Conservation (phyloP, 2,329 filamentous ascomycete genomes). For the Ophiostoma perfectum region DNA sequence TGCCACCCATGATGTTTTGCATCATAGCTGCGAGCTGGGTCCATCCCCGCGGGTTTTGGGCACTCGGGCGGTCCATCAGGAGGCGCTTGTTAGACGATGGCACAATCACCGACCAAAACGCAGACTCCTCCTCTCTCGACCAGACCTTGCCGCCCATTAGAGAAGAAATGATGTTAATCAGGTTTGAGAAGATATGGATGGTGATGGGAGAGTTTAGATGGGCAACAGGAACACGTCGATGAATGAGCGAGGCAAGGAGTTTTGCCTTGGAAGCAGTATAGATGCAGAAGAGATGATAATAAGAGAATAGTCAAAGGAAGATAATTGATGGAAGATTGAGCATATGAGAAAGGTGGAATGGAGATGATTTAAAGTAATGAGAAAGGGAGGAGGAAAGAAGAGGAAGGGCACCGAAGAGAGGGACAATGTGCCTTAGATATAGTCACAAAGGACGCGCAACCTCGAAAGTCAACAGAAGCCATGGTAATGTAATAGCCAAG, state of each 20-base stretch:
- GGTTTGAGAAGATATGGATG: neutral
- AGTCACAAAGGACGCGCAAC: too few species aligned
- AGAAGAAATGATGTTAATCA: too few species aligned
- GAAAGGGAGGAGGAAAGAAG: neutral
- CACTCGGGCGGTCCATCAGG: conserved; percentile 15
- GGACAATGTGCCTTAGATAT: neutral
- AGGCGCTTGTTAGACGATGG: conserved; percentile 31
- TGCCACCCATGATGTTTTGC: conserved; percentile 26
- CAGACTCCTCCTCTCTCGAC: conserved; percentile 43
- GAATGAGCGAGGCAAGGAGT: too few species aligned
- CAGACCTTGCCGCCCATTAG: conserved; percentile 49
- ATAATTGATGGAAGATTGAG: conserved; percentile 10
- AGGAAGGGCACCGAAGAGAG: neutral
- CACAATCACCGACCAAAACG: conserved; percentile 42
- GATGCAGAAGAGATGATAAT: neutral
- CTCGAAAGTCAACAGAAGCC: too few species aligned
- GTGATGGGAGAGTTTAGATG: too few species aligned
- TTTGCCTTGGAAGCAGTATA: too few species aligned
- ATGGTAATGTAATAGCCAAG: neutral
- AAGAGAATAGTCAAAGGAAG: too few species aligned
- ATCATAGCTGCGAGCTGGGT: conserved; percentile 26
- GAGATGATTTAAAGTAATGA: neutral
- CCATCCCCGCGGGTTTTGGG: conserved; percentile 27
- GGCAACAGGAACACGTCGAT: too few species aligned
- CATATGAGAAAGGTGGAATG: neutral